phyloP scores from a whole-genome alignment of 164 flowering plant genomes.

The Warburgia ugandensis region DNA sequence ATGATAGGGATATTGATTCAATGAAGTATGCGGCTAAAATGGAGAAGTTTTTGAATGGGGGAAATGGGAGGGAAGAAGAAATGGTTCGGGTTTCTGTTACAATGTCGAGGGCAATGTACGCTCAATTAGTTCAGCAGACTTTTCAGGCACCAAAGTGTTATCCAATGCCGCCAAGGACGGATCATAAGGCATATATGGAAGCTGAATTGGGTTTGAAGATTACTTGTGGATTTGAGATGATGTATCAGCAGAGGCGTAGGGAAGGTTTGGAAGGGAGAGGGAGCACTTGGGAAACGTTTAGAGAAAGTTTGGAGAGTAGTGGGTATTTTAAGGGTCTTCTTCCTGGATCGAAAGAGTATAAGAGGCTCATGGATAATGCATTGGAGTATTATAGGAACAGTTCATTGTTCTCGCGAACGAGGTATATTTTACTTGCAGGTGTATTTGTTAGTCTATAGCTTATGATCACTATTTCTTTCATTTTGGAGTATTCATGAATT shows the following conservation, averaged over 20 bases:
- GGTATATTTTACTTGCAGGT: constrained; percentile 44
- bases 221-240: constrained; percentile 94
- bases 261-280: constrained; percentile 68
- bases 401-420: constrained; percentile 43
- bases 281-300: constrained; percentile 63
- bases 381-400: constrained; percentile 62
- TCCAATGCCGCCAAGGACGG: constrained; percentile 54
- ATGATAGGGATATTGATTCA: constrained; percentile 77
- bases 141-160: constrained; percentile 86
- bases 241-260: constrained; percentile 58
- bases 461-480: too few species aligned
- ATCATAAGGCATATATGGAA: constrained; percentile 38
- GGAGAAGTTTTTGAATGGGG: constrained; percentile 74
- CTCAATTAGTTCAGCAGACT: constrained; percentile 75
- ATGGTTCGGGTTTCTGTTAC: constrained; percentile 46
- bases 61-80: constrained; percentile 51
- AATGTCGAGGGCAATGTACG: constrained; percentile 93
- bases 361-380: constrained; percentile 65
- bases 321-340: constrained; percentile 76
- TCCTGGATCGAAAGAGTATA: constrained; percentile 84
- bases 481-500: too few species aligned
- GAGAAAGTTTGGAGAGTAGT: constrained; percentile 60
- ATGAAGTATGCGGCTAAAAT: constrained; percentile 82
- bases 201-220: constrained; percentile 97
- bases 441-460: not conserved